Base-by-base conservation (phyloP, 208 protist genomes). In the Angomonas deanei region DNA sequence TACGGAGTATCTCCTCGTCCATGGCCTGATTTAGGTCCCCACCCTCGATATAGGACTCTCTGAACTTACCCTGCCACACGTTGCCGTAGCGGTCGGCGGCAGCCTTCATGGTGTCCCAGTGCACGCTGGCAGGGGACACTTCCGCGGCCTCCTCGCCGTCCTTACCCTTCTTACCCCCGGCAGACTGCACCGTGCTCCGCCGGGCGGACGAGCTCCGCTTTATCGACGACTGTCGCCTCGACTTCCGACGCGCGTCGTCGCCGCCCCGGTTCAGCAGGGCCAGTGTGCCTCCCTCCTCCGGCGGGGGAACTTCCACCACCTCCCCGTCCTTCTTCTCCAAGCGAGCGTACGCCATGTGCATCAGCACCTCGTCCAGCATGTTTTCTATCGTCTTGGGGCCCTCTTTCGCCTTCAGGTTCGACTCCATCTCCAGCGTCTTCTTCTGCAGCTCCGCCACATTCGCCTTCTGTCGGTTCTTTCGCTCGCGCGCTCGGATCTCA, bases 321-420 rank as follows among this genome's bases (percentile, higher is more conserved):
- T 68, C 65, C 32, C 77, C 73, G 61, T 87, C 79, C 70, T 84
- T 88, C 26, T 72, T 78, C 57, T 94, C 91, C 61, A 96, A 70
- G 5, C 86, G 83, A 0, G 88, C 78, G 61, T 96, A 90, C 6
- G 95, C 78, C 80, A 97, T 96, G 69, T 89, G 77, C 78, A 96
- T 93, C 21, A 96, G 82, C 13, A 96, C 74, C 58, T 92, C 85
- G 49, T 97, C 92, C 36, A 97, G 80, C 84, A 98, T 96, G 63
- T 84, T 82, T 72, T 98, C 95, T 78, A 97, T 94, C 68, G 92
- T 96, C 61, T 95, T 82, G 31, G 88, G 86, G 1, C 93, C 96
- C 59, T 98, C 95, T 54, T 92, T 82, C 5, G 84, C 78, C 49
- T 88, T 84, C 28, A 98, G 74, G 64, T 91, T 68, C 33, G 54